phyloP scores from a whole-genome alignment of 2,329 filamentous ascomycete species.

The Ophiostoma populinum region DNA sequence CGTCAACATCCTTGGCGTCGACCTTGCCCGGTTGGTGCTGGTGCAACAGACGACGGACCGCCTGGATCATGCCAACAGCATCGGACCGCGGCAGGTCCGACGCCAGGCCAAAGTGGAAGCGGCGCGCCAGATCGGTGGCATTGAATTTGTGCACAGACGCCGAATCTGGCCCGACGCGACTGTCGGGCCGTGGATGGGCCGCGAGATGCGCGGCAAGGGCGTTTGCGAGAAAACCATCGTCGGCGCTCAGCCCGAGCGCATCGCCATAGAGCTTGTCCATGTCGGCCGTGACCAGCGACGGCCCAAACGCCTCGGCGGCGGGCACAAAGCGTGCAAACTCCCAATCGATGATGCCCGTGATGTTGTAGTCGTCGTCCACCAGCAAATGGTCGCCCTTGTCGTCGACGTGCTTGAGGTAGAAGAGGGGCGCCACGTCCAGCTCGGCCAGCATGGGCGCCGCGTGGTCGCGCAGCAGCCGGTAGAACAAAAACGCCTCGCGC shows the following conservation, averaged over 20 bases:
- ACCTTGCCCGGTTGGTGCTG: not conserved
- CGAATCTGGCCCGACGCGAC: no score
- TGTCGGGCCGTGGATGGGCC: no score
- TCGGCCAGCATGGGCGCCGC: no score
- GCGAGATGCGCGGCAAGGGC: no score
- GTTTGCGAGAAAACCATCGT: not conserved
- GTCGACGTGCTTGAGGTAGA: constrained; percentile 4
- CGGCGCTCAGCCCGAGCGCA: not conserved
- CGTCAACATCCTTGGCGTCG: not conserved
- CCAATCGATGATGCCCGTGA: constrained; percentile 6
- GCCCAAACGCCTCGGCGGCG: not conserved
- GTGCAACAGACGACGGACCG: not conserved
- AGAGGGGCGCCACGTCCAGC: not conserved
- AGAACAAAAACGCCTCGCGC: constrained; percentile 2
- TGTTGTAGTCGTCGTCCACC: constrained; percentile 2
- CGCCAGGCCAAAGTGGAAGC: constrained; percentile 5
- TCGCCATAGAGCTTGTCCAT: not conserved
- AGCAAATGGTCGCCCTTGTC: constrained; percentile 6
- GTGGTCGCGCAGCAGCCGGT: not conserved
- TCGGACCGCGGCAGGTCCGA: constrained; percentile 1
- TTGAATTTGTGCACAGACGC: no score
- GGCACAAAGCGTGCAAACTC: not conserved
- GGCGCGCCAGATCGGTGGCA: constrained; percentile 1
- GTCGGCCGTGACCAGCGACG: not conserved
- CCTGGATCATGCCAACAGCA: not conserved